These are phyloP conservation scores for Boletellus deceptivus DNA, from an alignment of 1,284 basidiomycete genomes.

Conservation along the genomic window DNA sequence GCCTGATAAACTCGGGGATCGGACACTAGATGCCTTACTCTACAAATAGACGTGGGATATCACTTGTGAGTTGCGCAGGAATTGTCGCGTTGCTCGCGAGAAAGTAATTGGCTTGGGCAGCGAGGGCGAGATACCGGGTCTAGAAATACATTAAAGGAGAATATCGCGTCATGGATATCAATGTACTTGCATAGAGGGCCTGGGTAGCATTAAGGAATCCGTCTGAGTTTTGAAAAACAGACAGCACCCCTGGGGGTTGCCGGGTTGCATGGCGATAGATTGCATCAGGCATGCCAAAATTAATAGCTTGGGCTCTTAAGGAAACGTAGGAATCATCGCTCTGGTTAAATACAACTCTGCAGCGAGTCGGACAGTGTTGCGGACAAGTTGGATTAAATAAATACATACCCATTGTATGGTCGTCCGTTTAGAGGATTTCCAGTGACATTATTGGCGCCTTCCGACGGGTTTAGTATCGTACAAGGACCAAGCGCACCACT, in stretches of 20 bases:
- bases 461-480: constrained; percentile 26
- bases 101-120: constrained; percentile 58
- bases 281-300: constrained; percentile 51
- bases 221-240: constrained; percentile 45
- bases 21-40: constrained; percentile 43
- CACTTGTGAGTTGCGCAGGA: constrained; percentile 38
- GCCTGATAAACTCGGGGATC: neutral
- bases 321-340: constrained; percentile 43
- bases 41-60: constrained; percentile 49
- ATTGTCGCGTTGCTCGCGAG: constrained; percentile 37
- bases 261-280: constrained; percentile 51
- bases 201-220: constrained; percentile 52
- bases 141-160: constrained; percentile 19
- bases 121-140: constrained; percentile 55
- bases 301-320: constrained; percentile 47
- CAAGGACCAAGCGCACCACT: constrained; percentile 42
- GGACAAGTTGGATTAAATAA: neutral
- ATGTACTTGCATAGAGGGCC: constrained; percentile 48
- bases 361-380: constrained; percentile 1
- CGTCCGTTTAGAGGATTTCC: constrained; percentile 40
- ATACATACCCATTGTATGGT: constrained; percentile 54
- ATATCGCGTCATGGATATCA: neutral
- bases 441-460: constrained; percentile 49
- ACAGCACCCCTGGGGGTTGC: constrained; percentile 36
- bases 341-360: constrained; percentile 46